Percentiles rank a stretch among this genome's conserved stretches.
These are phyloP conservation scores for Lecanicillium sp. DNA, from an alignment of 2,329 filamentous ascomycete species.

Conservation along the genomic window DNA sequence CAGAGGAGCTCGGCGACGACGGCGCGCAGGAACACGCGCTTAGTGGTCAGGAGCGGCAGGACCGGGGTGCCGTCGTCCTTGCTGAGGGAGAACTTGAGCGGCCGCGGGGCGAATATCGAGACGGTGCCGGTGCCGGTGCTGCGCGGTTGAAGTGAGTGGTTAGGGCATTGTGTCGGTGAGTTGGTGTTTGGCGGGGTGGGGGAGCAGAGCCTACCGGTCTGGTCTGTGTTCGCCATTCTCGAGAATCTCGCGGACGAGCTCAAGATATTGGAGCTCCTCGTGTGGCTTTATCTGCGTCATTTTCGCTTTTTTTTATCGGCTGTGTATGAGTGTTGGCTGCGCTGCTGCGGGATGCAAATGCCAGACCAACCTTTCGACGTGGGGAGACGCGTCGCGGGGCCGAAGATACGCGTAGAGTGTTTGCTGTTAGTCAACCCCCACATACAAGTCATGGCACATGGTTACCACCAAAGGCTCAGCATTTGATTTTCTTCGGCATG, in stretches of 20 bases:
- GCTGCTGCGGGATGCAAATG: not conserved
- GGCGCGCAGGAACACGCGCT: conserved; percentile 88
- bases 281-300: conserved; percentile 38
- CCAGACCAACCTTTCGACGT: not conserved
- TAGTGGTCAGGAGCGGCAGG: conserved; percentile 91
- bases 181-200: not conserved
- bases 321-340: not conserved
- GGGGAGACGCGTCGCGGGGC: conserved; percentile 13
- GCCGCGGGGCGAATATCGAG: conserved; percentile 80
- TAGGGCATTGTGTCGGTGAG: conserved; percentile 1
- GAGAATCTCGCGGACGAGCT: conserved; percentile 81
- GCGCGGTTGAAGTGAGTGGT: conserved; percentile 23
- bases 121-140: conserved; percentile 91
- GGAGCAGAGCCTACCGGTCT: conserved; percentile 56
- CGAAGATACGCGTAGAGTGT: conserved; percentile 9
- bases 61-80: conserved; percentile 54
- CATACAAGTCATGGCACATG: not conserved
- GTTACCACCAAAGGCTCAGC: too few relatives aligned
- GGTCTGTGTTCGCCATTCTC: conserved; percentile 78
- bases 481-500: too few relatives aligned
- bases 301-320: not conserved
- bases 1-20: conserved; percentile 90
- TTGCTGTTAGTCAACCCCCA: not conserved
- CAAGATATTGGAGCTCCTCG: conserved; percentile 91
- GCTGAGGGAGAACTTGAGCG: conserved; percentile 80